Evolutionary conservation across 495 filamentous ascomycete species (phyloP).

Genomic region (Podospora fimiseda): DNA sequence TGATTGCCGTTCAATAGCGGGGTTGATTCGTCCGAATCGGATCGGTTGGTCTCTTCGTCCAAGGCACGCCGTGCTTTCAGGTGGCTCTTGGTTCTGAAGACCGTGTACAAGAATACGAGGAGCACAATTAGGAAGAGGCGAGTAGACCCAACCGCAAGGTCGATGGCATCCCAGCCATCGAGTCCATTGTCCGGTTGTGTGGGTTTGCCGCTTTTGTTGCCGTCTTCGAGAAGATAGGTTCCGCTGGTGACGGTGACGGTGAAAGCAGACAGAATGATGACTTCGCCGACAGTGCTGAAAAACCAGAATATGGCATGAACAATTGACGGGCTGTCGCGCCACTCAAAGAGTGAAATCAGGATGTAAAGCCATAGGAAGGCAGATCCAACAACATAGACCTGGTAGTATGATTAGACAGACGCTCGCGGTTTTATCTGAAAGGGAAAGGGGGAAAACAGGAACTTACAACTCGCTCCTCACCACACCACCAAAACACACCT

Average conservation of each 20-base stretch:
- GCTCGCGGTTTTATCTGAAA: too few relatives aligned
- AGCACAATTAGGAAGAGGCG: constrained; percentile 34
- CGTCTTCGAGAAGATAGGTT: constrained; percentile 46
- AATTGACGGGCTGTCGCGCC: constrained; percentile 62
- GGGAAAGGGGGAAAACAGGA: neutral
- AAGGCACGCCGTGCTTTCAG: constrained; percentile 29
- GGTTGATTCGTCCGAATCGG: constrained; percentile 42
- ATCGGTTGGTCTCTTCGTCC: constrained; percentile 42
- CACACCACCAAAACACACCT: constrained; percentile 70
- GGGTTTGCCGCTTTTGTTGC: constrained; percentile 12
- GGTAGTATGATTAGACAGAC: too few relatives aligned
- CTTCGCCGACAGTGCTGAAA: constrained; percentile 59
- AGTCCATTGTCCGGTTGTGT: constrained; percentile 10
- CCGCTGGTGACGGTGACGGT: constrained; percentile 52
- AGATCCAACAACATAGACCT: constrained; percentile 79
- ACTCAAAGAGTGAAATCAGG: constrained; percentile 75
- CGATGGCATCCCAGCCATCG: constrained; percentile 46
- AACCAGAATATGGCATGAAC: constrained; percentile 72
- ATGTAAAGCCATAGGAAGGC: constrained; percentile 51
- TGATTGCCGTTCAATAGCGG: constrained; percentile 35
- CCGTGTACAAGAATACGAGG: constrained; percentile 37
- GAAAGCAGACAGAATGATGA: constrained; percentile 59
- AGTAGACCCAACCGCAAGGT: constrained; percentile 38
- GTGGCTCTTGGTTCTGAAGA: constrained; percentile 22
- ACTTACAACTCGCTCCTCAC: constrained; percentile 75